Evolutionary conservation across 305 asterid genomes (phyloP), one percentile per base, ranked within the genome.

Genomic region (Fraxinus nigra): DNA sequence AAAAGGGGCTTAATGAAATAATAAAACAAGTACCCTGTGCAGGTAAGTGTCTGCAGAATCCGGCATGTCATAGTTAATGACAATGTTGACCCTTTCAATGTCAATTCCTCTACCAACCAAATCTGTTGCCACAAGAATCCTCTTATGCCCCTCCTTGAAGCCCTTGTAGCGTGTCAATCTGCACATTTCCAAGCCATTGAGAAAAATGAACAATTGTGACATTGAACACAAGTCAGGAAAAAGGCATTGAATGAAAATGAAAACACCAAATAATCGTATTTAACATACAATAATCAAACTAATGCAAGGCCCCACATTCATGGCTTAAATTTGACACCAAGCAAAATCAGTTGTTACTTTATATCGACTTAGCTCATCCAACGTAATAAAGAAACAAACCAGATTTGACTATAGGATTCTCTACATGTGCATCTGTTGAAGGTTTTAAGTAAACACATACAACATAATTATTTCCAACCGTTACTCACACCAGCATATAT

Each of bases 81-180:
- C 98, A 78, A 94, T 94, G 88, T 94, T 94, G 9, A 94, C 97
- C 61, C 98, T 87, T 84, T 94, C 98, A 56, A 94, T 94, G 84
- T 94, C 98, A 16, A 93, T 94, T 78, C 98, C 98, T 85, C 98
- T 87, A 14, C 98, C 98, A 46, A 94, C 98, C 87, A 94, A 89
- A 89, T 94, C 97, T 4, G 98, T 94, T 16, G 98, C 98, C n/a
- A 90, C 98, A 7, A 94, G 90, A 85, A 94, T 94, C 88, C 98
- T 91, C 87, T 94, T 94, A n/a, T 91, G 97, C 51, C 97, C 98
- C 85, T 94, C 97, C 87, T 92, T 94, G 87, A 94, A 94, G 75
- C 92, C 90, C 85, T 92, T 94, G 92, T 94, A 94, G 51, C 95
- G 90, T 2, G 95, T 94, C 88, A 94, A 83, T 67, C 98, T 94